Base-by-base conservation (phyloP, 176 grass and related monocot species). In the Eragrostis nindensis region DNA sequence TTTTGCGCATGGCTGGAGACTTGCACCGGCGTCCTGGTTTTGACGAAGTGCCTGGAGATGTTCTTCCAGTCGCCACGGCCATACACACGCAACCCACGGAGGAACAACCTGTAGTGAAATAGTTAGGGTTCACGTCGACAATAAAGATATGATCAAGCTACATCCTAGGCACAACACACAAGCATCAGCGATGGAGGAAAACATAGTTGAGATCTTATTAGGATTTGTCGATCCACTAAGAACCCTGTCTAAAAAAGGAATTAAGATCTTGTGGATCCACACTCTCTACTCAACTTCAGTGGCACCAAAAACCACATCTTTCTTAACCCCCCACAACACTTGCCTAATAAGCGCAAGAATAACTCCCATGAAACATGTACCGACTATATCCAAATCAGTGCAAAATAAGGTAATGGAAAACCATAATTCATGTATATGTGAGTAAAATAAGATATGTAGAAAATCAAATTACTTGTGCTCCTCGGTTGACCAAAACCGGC, bases 1-100 rank as follows among this genome's bases (percentile, higher is more conserved):
- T 83, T 83, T 3, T 78, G 79, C 1, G 85, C 86, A 3, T 87
- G 86, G 56, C 73, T 87, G 4, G 79, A 77, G 21, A 87, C 14
- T 1, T 82, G 79, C 38, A 70, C 45, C 1, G 85, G 70, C 0
- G 62, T 82, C 47, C n/a, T 87, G 0, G 65, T 77, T 19, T 55
- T 64, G 25, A 87, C 79, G 2, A 87, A 82, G 38, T 77, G 8
- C 19, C 7, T 87, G 5, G 79, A 70, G 39, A 87, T 87, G 64
- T 21, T 71, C 46, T 82, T 71, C 85, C 79, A 82, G 1, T 82
- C 39, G 0, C 85, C 73, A 0, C 79, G 73, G 0, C 85, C 78
- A 6, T 49, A 87, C n/a, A 49, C 30, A 0, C 0, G 3, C 0
- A 87, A 5, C 3, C 78, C 85, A 6, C 1, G 43, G 1, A 81